Conservation (phyloP, 164 flowering plant species). For the Houttuynia cordata region DNA sequence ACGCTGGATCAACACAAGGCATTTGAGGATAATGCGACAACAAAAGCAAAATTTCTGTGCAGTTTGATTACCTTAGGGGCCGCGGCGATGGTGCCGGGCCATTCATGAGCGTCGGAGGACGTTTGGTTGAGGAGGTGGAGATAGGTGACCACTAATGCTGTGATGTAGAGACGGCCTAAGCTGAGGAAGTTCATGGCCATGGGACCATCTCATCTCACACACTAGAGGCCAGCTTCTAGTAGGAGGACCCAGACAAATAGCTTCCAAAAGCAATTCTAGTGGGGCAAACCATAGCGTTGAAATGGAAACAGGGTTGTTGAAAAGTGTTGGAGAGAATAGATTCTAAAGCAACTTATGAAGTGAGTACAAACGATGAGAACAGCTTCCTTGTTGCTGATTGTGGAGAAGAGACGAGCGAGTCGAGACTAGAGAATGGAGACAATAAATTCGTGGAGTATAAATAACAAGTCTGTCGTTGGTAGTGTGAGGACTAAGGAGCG, state of each 20-base stretch:
- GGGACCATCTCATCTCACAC: conserved; percentile 6
- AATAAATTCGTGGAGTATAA: not conserved
- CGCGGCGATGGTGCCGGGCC: not conserved
- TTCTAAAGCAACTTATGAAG: not conserved
- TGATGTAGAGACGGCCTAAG: not conserved
- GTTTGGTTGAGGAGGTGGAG: conserved; percentile 1
- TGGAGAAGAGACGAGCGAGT: not conserved
- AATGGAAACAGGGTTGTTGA: no score
- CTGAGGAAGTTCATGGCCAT: conserved; percentile 5
- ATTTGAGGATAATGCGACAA: not conserved
- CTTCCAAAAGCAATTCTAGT: no score
- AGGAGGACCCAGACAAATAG: not conserved
- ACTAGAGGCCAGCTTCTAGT: not conserved
- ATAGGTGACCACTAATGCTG: not conserved
- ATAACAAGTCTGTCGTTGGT: not conserved
- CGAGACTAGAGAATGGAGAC: not conserved
- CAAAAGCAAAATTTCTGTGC: not conserved
- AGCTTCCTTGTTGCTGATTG: not conserved
- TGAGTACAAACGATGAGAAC: not conserved
- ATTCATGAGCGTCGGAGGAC: not conserved
- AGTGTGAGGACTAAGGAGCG: not conserved
- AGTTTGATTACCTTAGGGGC: conserved; percentile 2
- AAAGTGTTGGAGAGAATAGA: not conserved
- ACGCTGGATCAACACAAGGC: not conserved
- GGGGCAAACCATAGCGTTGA: no score